phyloP scores from a whole-genome alignment of 2,329 filamentous ascomycete genomes.

The Mariannaea sp. region DNA sequence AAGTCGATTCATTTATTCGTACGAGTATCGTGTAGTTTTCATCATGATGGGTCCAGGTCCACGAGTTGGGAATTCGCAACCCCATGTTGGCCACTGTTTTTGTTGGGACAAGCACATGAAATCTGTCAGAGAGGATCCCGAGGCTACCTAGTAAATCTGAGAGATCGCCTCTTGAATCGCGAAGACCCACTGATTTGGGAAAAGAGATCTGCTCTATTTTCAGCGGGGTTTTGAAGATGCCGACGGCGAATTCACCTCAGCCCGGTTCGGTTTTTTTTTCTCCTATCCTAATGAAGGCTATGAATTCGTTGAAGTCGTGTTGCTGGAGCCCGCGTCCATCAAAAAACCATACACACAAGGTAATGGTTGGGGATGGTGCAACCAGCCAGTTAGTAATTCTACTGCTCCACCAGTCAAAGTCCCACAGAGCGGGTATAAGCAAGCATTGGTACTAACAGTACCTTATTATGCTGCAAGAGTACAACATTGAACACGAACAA shows the following conservation, averaged over 20 bases:
- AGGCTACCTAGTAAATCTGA: too few species aligned
- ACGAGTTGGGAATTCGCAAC: slow-evolving; percentile 19
- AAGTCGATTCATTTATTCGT: neutral
- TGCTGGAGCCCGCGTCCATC: too few species aligned
- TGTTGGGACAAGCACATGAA: slow-evolving; percentile 43
- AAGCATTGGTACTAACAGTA: too few species aligned
- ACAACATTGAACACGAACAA: neutral
- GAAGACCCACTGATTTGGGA: slow-evolving; percentile 26
- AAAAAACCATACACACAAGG: too few species aligned
- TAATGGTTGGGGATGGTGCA: neutral
- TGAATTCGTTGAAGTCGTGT: neutral
- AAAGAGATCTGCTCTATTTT: slow-evolving; percentile 4
- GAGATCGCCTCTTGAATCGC: slow-evolving; percentile 23
- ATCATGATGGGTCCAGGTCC: slow-evolving; percentile 8
- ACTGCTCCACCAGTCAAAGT: neutral
- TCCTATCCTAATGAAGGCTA: neutral
- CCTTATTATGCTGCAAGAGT: too few species aligned
- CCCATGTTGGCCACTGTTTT: slow-evolving; percentile 32
- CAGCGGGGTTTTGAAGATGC: slow-evolving; percentile 2
- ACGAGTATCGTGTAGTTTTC: neutral
- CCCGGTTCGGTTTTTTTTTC: neutral
- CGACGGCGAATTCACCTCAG: slow-evolving; percentile 8
- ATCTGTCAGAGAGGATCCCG: slow-evolving; percentile 28
- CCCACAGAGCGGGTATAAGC: too few species aligned
- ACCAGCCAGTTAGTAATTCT: neutral